Evolutionary conservation across 2,329 filamentous ascomycete genomes (phyloP).

Genomic region (Colletotrichum trifolii): DNA sequence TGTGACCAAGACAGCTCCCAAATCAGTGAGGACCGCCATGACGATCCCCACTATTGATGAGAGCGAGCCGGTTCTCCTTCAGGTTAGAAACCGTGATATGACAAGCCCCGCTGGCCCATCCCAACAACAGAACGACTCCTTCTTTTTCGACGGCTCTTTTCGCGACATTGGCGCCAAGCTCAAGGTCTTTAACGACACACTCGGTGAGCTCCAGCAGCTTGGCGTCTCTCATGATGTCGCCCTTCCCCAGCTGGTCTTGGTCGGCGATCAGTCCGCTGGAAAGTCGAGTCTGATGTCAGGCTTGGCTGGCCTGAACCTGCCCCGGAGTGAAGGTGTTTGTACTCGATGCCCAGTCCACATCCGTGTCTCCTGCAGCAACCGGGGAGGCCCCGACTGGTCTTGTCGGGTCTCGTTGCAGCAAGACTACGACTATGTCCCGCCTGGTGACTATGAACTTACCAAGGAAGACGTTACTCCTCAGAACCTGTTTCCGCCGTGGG

Average conservation of each 20-base stretch:
- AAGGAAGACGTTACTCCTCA: slow-evolving; percentile 59
- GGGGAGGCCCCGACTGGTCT: slow-evolving; percentile 63
- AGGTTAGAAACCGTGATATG: slow-evolving; percentile 47
- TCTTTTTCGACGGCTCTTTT: slow-evolving; percentile 56
- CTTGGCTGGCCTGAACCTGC: slow-evolving; percentile 76
- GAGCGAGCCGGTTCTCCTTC: slow-evolving; percentile 51
- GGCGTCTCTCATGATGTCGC: slow-evolving; percentile 78
- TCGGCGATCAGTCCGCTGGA: slow-evolving; percentile 87
- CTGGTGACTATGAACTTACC: slow-evolving; percentile 50
- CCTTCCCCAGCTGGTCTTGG: slow-evolving; percentile 82
- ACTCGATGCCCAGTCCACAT: slow-evolving; percentile 87
- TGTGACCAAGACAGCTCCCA: slow-evolving; percentile 9
- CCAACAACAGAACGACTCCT: slow-evolving; percentile 47
- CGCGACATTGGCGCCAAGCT: slow-evolving; percentile 70
- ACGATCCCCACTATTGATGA: slow-evolving; percentile 39
- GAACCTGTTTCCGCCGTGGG: slow-evolving; percentile 75
- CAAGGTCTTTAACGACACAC: slow-evolving; percentile 72
- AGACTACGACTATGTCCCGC: slow-evolving; percentile 68
- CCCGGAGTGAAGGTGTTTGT: slow-evolving; percentile 77
- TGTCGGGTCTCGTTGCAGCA: slow-evolving; percentile 75
- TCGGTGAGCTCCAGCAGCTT: slow-evolving; percentile 76
- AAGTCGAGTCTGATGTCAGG: slow-evolving; percentile 79
- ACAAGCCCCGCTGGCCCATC: slow-evolving; percentile 37
- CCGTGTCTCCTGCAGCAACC: slow-evolving; percentile 65
- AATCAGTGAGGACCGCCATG: slow-evolving; percentile 17